Conservation (phyloP, 352 stramenopile species). For the Phytophthora lateralis region DNA sequence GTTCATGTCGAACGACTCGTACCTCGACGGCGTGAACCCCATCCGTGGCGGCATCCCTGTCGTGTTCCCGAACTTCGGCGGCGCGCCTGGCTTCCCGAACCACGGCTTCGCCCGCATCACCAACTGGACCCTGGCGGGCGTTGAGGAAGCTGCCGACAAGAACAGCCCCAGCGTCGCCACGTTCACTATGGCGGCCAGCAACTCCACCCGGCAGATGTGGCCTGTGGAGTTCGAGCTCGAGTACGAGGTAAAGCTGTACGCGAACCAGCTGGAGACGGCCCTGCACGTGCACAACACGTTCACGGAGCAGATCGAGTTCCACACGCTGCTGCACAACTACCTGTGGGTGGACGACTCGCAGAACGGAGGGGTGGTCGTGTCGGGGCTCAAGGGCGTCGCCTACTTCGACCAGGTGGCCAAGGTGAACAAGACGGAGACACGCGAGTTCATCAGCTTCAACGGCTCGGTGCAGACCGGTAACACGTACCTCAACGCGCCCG, state of each 20-base stretch:
- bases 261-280: constrained; percentile 65
- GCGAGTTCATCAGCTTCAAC: constrained; percentile 50
- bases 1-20: constrained; percentile 85
- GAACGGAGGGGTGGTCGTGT: constrained; percentile 57
- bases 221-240: constrained; percentile 60
- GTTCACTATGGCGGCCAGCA: constrained; percentile 42
- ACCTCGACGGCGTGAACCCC: constrained; percentile 79
- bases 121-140: constrained; percentile 36
- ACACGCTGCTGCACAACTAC: constrained; percentile 96
- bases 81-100: constrained; percentile 51
- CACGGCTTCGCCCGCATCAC: constrained; percentile 87
- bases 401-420: constrained; percentile 90
- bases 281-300: constrained; percentile 90
- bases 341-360: constrained; percentile 84
- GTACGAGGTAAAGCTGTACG: constrained; percentile 76
- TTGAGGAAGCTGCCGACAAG: constrained; percentile 17
- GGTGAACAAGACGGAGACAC: constrained; percentile 62
- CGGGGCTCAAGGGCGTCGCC: constrained; percentile 83
- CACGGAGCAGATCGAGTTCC: constrained; percentile 84
- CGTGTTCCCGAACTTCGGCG: constrained; percentile 92
- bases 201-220: constrained; percentile 46
- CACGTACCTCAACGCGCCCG: constrained; percentile 78
- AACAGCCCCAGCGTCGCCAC: constrained; percentile 33
- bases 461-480: constrained; percentile 73
- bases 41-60: constrained; percentile 91